Conservation (phyloP, 345 rosid species). For the Lumnitzera littorea region DNA sequence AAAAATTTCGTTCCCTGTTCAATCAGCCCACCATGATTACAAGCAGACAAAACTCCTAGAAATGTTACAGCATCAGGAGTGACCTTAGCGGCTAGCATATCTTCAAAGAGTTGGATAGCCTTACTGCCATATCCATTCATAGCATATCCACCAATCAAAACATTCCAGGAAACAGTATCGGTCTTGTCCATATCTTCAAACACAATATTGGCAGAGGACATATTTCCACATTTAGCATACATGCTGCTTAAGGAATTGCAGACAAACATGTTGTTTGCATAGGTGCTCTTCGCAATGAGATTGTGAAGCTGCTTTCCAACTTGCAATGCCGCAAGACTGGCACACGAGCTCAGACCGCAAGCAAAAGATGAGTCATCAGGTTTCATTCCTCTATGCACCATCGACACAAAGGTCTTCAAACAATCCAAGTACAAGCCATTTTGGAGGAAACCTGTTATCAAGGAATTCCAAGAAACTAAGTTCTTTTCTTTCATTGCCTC, state of each 20-base stretch:
- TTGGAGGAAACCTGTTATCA: conserved; percentile 25
- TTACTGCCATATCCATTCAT: conserved; percentile 25
- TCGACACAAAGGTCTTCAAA: conserved; percentile 14
- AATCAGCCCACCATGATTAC: conserved; percentile 12
- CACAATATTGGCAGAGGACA: conserved; percentile 12
- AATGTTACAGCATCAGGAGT: conserved; percentile 18
- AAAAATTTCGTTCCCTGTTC: conserved; percentile 10
- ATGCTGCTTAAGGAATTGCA: conserved; percentile 17
- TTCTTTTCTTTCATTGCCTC: conserved; percentile 23
- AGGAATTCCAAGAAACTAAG: conserved; percentile 37
- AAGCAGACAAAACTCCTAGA: conserved; percentile 13
- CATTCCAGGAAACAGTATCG: conserved; percentile 34
- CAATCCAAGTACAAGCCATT: conserved; percentile 21
- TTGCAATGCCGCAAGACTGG: conserved; percentile 25
- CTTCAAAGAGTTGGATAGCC: conserved; percentile 26
- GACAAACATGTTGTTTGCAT: conserved; percentile 13
- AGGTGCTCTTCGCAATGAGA: conserved; percentile 13
- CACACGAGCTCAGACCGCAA: conserved; percentile 30
- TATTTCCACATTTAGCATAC: conserved; percentile 36
- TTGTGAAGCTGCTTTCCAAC: conserved; percentile 33
- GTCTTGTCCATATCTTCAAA: conserved; percentile 14
- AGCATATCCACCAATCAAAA: conserved; percentile 36
- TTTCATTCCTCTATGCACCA: conserved; percentile 16
- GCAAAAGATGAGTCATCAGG: conserved; percentile 25
- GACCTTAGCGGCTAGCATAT: conserved; percentile 17